phyloP scores from a whole-genome alignment of 352 stramenopile species.

The Phytopythium oedochilum region DNA sequence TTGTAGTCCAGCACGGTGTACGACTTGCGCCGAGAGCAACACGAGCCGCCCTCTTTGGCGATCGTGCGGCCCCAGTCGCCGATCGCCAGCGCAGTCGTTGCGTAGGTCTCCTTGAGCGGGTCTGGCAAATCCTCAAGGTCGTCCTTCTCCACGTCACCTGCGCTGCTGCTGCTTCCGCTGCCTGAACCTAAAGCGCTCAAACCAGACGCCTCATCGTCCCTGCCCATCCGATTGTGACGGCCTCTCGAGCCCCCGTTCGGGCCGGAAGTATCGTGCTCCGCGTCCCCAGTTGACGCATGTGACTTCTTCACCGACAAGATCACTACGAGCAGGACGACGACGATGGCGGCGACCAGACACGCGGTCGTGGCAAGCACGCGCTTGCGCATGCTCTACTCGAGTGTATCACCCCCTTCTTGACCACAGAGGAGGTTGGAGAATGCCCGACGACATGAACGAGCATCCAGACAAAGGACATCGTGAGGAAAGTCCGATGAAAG shows the following conservation, averaged over 20 bases:
- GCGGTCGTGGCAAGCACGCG: neutral
- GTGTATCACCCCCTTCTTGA: too few species aligned
- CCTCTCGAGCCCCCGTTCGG: neutral
- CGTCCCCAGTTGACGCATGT: neutral
- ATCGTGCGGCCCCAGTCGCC: constrained; percentile 73
- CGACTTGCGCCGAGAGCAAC: constrained; percentile 45
- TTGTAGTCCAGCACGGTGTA: constrained; percentile 69
- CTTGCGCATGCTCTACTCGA: neutral
- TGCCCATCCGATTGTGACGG: neutral
- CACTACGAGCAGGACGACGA: constrained; percentile 2
- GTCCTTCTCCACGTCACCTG: constrained; percentile 14
- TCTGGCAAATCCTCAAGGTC: constrained; percentile 24
- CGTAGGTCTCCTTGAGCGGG: constrained; percentile 31
- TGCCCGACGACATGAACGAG: neutral
- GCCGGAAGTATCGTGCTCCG: neutral
- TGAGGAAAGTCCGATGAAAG: neutral
- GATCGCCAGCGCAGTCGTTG: constrained; percentile 57
- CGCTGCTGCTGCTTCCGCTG: constrained; percentile 3
- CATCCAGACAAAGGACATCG: neutral
- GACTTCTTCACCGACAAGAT: constrained; percentile 2
- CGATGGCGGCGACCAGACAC: neutral
- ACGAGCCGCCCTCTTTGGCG: constrained; percentile 52
- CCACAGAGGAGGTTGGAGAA: neutral
- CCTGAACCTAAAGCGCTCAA: neutral
- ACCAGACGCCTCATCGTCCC: neutral